Conservation (phyloP, 2,329 filamentous ascomycete species). For the Septoria petroselini region DNA sequence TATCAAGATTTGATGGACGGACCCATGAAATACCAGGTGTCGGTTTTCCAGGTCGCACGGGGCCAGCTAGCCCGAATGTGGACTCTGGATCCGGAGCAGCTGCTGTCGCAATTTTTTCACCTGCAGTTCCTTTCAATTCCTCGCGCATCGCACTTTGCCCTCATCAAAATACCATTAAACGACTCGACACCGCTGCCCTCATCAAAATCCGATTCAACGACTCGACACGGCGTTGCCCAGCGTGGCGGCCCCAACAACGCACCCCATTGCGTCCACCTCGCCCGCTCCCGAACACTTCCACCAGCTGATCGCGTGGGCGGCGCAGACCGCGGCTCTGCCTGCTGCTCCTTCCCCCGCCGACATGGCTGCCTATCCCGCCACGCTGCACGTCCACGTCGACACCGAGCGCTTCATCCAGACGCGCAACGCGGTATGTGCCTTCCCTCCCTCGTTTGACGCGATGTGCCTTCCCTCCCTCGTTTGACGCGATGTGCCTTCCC, state of each 20-base stretch:
- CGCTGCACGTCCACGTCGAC: constrained; percentile 16
- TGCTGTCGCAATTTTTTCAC: too few species aligned
- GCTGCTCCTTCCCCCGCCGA: not conserved
- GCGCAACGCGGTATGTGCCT: constrained; percentile 25
- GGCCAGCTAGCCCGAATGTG: too few species aligned
- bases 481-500: not conserved
- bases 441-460: not conserved
- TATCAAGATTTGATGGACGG: too few species aligned
- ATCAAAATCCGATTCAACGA: not conserved
- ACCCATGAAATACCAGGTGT: too few species aligned
- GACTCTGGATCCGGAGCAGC: too few species aligned
- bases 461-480: not conserved
- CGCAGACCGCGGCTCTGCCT: not conserved
- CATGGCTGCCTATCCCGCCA: constrained; percentile 3
- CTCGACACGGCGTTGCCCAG: not conserved
- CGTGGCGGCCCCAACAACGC: too few species aligned
- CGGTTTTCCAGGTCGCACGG: too few species aligned
- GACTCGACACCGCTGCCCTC: too few species aligned
- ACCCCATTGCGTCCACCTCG: not conserved
- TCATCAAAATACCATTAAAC: too few species aligned
- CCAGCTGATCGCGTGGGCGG: constrained; percentile 6
- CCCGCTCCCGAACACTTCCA: constrained; percentile 8
- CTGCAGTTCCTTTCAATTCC: too few species aligned
- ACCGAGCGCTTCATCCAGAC: constrained; percentile 25
- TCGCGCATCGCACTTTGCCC: too few species aligned